Evolutionary conservation across 2,329 filamentous ascomycete species (phyloP), one percentile per base, ranked within the genome.

Genomic region (Penicillium sp.): DNA sequence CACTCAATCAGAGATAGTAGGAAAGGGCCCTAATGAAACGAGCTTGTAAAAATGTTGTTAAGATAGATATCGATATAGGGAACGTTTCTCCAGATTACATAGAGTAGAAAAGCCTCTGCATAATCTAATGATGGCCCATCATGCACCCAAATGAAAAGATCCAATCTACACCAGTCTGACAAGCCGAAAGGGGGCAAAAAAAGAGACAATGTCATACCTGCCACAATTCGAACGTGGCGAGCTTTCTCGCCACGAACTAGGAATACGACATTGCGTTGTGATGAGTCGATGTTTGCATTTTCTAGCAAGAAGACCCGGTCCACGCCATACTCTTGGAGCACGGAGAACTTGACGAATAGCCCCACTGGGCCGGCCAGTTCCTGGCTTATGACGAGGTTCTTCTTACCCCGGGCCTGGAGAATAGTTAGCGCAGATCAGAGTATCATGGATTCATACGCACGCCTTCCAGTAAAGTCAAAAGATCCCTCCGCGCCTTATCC

Each of bases 271-370:
- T 97, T 99, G 70, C 90, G 87, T 78, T 97, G 94, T 69, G 89
- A 95, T 18, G 91, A 89, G 75, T 97, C 93, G 74, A 92, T 88
- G 76, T 99, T 97, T 70, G 89, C 85, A 76, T 97, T 97, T 75
- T 99, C 94, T 45, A 99, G 81, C 70, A 97, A 89, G 80, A 97
- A 99, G 64, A 97, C 90, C 75, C 96, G 96, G 75, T 97, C 92
- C 65, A 99, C 92, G 31, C 95, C 95, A 78, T 97, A 97, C 70
- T 99, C 94, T 72, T 97, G 91, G 16, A 97, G 83, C 10, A 90
- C 93, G 22, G 93, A 93, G 70, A 97, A 96, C 74, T 97, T 97
- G 77, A 96, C 91, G 64, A 99, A 88, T 57, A 93, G 83, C 57
- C 92, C 91, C 65, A 99, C 84, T 31, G 92, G 90, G 24, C 93